These are phyloP conservation scores for Oryza coarctata DNA, from an alignment of 176 grass and related monocot genomes.

Conservation along the genomic window DNA sequence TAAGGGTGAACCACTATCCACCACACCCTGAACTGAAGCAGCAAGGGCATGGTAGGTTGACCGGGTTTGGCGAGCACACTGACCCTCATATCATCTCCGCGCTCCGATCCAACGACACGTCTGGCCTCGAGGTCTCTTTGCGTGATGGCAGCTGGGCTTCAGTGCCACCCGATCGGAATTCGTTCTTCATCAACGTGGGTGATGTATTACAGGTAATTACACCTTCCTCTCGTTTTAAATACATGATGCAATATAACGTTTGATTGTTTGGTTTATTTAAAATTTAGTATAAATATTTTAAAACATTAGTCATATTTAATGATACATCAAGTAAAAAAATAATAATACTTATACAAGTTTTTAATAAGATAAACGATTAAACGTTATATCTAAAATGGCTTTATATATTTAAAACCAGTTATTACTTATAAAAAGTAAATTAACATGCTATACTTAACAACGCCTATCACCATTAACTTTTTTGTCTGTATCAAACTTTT, in stretches of 20 bases:
- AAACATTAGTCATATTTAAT: too few species aligned
- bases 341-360: too few species aligned
- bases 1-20: slow-evolving; percentile 83
- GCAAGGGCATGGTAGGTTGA: slow-evolving; percentile 16
- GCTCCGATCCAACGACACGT: slow-evolving; percentile 66
- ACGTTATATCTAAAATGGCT: too few species aligned
- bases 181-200: slow-evolving; percentile 83
- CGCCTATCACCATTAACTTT: not conserved
- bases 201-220: slow-evolving; percentile 65
- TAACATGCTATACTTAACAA: too few species aligned
- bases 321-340: too few species aligned
- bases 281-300: too few species aligned
- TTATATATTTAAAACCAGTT: too few species aligned
- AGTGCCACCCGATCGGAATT: slow-evolving; percentile 49
- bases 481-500: not conserved
- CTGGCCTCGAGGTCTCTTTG: slow-evolving; percentile 64
- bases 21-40: slow-evolving; percentile 31
- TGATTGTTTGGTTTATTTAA: too few species aligned
- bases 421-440: too few species aligned
- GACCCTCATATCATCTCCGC: slow-evolving; percentile 86
- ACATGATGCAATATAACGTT: too few species aligned
- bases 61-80: slow-evolving; percentile 88
- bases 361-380: too few species aligned
- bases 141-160: slow-evolving; percentile 63
- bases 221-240: too few species aligned